These are phyloP conservation scores for Kodamaea neixiangensis DNA, from an alignment of 805 yeast genomes.

Conservation along the genomic window DNA sequence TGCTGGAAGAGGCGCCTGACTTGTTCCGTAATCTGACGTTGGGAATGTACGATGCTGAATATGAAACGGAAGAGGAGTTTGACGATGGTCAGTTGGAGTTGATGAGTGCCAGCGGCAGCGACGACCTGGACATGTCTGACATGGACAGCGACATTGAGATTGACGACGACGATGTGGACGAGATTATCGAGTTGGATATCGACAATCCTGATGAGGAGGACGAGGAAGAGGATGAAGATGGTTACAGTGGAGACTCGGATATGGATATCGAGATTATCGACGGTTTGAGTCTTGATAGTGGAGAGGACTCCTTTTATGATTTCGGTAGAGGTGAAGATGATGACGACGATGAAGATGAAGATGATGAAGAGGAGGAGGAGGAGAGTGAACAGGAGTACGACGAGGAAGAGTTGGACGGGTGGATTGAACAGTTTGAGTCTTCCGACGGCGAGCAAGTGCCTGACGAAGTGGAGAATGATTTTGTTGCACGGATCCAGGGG, in stretches of 20 bases:
- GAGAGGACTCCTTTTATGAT: constrained; percentile 24
- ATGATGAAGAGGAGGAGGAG: constrained; percentile 12
- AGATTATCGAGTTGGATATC: constrained; percentile 11
- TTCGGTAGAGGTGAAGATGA: constrained; percentile 16
- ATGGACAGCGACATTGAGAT: constrained; percentile 25
- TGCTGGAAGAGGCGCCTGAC: constrained; percentile 74
- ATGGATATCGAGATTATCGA: constrained; percentile 40
- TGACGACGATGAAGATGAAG: constrained; percentile 9
- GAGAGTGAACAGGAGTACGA: constrained; percentile 33
- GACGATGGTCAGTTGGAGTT: constrained; percentile 6
- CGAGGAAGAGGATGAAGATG: constrained; percentile 43
- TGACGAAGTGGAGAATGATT: constrained; percentile 5
- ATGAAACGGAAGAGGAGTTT: constrained; percentile 56
- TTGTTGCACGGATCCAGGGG: constrained; percentile 1
- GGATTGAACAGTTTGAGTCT: constrained; percentile 41
- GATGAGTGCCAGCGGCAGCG: constrained; percentile 39
- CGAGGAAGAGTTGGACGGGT: constrained; percentile 40
- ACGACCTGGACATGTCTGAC: constrained; percentile 34
- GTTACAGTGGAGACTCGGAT: constrained; percentile 32
- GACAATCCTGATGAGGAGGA: constrained; percentile 16
- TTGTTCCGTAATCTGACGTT: constrained; percentile 84
- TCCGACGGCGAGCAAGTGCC: constrained; percentile 19
- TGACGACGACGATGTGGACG: constrained; percentile 11
- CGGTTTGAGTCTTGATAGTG: constrained; percentile 32
- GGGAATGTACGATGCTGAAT: constrained; percentile 90